phyloP scores from a whole-genome alignment of 257 asterid genomes.

The Penstemon eatonii region DNA sequence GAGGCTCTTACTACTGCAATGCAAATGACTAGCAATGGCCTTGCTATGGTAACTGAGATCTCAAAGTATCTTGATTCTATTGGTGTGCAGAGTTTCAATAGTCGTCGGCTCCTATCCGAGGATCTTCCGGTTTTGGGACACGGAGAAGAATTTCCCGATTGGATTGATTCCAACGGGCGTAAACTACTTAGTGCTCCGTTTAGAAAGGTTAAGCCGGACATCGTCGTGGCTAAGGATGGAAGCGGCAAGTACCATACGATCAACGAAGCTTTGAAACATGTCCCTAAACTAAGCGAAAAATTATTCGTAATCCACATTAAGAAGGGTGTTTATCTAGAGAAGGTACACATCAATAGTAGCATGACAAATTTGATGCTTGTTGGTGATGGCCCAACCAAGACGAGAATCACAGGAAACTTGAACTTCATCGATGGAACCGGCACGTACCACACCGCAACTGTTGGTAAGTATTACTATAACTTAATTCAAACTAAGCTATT shows the following conservation, averaged over 20 bases:
- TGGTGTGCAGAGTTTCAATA: constrained; percentile 31
- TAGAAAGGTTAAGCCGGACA: constrained; percentile 38
- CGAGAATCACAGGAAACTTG: constrained; percentile 63
- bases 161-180: constrained; percentile 42
- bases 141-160: constrained; percentile 35
- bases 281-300: constrained; percentile 40
- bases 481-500: too few relatives aligned
- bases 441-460: constrained; percentile 66
- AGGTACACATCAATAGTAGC: constrained; percentile 44
- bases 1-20: constrained; percentile 41
- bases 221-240: constrained; percentile 68
- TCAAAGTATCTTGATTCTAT: constrained; percentile 42
- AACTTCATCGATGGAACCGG: constrained; percentile 58
- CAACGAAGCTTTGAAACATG: constrained; percentile 49
- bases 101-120: constrained; percentile 53
- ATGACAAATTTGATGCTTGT: constrained; percentile 42
- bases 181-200: constrained; percentile 34
- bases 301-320: constrained; percentile 54
- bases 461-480: constrained; percentile 40
- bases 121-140: constrained; percentile 32
- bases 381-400: constrained; percentile 84
- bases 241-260: constrained; percentile 55
- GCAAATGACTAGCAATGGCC: constrained; percentile 77
- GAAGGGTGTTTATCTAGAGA: constrained; percentile 65
- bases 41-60: constrained; percentile 84